Evolutionary conservation across 495 filamentous ascomycete genomes (phyloP), one percentile per base, ranked within the genome.

Genomic region (Neurospora sp.): DNA sequence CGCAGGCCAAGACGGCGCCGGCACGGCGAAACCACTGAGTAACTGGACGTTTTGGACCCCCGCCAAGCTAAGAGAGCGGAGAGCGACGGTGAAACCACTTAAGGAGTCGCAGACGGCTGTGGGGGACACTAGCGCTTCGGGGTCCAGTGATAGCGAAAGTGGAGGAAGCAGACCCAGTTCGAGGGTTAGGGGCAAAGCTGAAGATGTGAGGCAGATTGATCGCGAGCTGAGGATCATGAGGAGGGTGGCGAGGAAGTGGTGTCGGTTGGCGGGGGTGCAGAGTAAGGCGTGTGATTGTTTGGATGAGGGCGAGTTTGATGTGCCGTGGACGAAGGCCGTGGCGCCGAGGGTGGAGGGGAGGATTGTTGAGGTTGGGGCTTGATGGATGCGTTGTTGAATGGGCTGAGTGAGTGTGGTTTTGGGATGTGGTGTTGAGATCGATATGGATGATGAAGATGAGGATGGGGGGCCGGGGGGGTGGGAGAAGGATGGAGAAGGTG

Each of bases 301-400:
- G 23, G 84, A 85, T 72, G 85, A 88, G 69, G 82, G 77, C 20
- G 90, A 91, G 79, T 86, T 90, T 73, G 85, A 87, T 37, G 90
- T 91, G 11, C 83, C 89, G 66, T 97, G 94, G 94, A 95, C 94
- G 4, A 89, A 85, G 71, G 90, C 91, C 0, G 92, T 97, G 74
- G 87, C 89, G 31, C 94, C 94, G 27, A 87, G 83, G 70, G 72
- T 96, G 1, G 94, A 96, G 81, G 93, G 92, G 37, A 87, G 94
- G 20, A 95, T 96, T 71, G 75, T 70, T 48, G 81, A 79, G 75
- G 77, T 82, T 8, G 72, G 74, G 39, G 66, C 4, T 23, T 46
- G 42, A 46, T 44, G 20, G 59, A 16, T 39, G 38, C 8, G 5
- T 42, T 41, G 12, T 4, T 39, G 38, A 39, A 39, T 39, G 38